Base-by-base conservation (phyloP, 371 early-diverging fungal genomes). In the Choanephora cucurbitarum region DNA sequence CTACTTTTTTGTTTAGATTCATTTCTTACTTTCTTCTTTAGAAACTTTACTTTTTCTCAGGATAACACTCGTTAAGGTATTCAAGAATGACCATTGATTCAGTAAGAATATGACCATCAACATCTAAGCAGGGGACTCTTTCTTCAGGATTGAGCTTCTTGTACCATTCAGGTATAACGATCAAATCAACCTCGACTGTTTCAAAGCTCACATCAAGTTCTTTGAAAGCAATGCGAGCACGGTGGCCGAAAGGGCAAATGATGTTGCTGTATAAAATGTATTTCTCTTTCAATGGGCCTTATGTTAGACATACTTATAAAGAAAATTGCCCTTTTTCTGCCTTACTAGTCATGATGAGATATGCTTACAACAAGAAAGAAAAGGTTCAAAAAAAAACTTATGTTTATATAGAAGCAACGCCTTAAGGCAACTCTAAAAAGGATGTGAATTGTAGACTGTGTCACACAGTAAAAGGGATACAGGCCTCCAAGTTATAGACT, bases 241-340 rank as follows among this genome's bases (percentile, higher is more conserved):
- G 82, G 46, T 84, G 86, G n/a, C 86, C 85, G 34, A 61, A 88
- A 21, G 88, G 88, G 44, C 89, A 88, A 21, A 70, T 44, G 0
- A 14, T 15, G 15, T 70, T 50, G 39, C 69, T 76, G 66, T 87
- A 88, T 15, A 88, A 67, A 3, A 67, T 72, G 28, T 70, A 52
- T 52, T 76, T 76, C 50, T 62, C 63, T 58, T n/a, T n/a, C n/a
- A n/a, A n/a, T n/a, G n/a, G n/a, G n/a, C n/a, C n/a, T n/a, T n/a
- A n/a, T n/a, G n/a, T n/a, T n/a, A n/a, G n/a, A n/a, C n/a, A n/a
- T n/a, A n/a, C n/a, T n/a, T n/a, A n/a, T n/a, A n/a, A n/a, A n/a
- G n/a, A n/a, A n/a, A n/a, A n/a, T n/a, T n/a, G n/a, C n/a, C n/a
- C n/a, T n/a, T n/a, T n/a, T n/a, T n/a, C n/a, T n/a, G n/a, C n/a